phyloP scores from a whole-genome alignment of 805 yeast genomes.

The Clavispora vitiphila region DNA sequence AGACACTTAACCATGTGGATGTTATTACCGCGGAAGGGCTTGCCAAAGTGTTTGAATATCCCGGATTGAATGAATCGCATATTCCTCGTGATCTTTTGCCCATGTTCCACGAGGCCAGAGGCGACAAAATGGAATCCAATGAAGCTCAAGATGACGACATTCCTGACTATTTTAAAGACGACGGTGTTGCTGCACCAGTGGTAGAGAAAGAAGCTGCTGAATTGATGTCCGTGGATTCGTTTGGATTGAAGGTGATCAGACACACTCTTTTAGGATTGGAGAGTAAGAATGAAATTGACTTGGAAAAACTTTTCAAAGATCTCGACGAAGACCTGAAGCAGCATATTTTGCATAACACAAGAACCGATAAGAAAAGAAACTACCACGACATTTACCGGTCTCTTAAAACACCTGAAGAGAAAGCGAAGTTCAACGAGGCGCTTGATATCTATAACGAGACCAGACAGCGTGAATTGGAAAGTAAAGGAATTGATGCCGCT shows the following conservation, averaged over 20 bases:
- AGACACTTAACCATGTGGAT: slow-evolving; percentile 45
- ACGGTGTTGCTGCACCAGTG: slow-evolving; percentile 28
- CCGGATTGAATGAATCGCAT: slow-evolving; percentile 20
- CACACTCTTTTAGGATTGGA: slow-evolving; percentile 55
- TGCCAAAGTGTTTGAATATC: slow-evolving; percentile 25
- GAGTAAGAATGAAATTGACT: slow-evolving; percentile 12
- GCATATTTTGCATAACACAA: slow-evolving; percentile 24
- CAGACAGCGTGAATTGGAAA: slow-evolving; percentile 74
- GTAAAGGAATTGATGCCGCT: slow-evolving; percentile 79
- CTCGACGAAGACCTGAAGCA: slow-evolving; percentile 23
- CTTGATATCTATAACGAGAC: slow-evolving; percentile 67
- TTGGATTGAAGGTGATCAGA: slow-evolving; percentile 74
- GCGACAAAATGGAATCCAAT: slow-evolving; percentile 1
- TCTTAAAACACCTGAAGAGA: slow-evolving; percentile 41
- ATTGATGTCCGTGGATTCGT: slow-evolving; percentile 65
- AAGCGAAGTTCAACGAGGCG: slow-evolving; percentile 52
- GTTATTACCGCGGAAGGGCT: slow-evolving; percentile 47
- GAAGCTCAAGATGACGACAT: background rate
- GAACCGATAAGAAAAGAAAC: slow-evolving; percentile 44
- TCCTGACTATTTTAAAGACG: slow-evolving; percentile 28
- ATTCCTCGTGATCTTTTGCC: slow-evolving; percentile 31
- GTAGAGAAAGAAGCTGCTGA: slow-evolving; percentile 52
- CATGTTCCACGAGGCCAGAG: slow-evolving; percentile 23
- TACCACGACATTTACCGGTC: slow-evolving; percentile 62
- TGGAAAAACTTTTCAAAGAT: slow-evolving; percentile 24